A percentile compares a stretch with the other conserved stretches of the same genome.
Conservation (phyloP, 192 early-diverging fungal genomes). For the Coemansia asiatica region DNA sequence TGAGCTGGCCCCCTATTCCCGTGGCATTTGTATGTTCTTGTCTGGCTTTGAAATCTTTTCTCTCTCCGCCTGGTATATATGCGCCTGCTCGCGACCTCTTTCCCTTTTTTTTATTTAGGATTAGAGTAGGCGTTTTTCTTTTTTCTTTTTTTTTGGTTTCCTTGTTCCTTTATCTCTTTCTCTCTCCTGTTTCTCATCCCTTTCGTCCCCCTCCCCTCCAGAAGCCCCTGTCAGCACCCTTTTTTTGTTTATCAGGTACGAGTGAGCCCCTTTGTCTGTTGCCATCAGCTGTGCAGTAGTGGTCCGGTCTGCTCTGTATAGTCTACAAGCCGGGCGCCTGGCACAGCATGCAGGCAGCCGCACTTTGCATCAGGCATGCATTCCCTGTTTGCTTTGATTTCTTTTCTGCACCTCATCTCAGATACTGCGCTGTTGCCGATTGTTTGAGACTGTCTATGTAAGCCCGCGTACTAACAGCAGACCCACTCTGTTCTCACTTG, state of each 20-base stretch:
- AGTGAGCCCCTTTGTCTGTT: neutral
- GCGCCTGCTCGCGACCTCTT: constrained; percentile 3
- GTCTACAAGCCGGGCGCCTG: too few species aligned
- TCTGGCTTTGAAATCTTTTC: neutral
- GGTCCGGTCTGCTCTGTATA: too few species aligned
- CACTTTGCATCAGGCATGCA: too few species aligned
- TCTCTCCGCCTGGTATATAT: constrained; percentile 7
- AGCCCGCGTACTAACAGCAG: too few species aligned
- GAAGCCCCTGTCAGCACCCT: neutral
- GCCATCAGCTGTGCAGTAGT: neutral
- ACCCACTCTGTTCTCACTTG: neutral
- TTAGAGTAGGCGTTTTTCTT: neutral
- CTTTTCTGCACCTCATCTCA: neutral
- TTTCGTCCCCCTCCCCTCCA: neutral
- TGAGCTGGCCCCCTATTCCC: neutral
- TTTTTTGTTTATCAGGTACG: neutral
- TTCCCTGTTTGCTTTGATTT: neutral
- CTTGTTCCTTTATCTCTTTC: neutral
- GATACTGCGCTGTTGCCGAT: neutral
- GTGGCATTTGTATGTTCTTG: neutral
- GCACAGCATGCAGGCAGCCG: too few species aligned
- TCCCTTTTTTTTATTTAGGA: constrained; percentile 15
- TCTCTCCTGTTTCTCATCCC: neutral
- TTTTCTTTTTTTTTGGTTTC: neutral
- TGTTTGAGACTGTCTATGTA: too few species aligned